A percentile compares a stretch with the other conserved stretches of the same genome.
These are phyloP conservation scores for Quercus ilex DNA, from an alignment of 306 rosid genomes.

Conservation along the genomic window DNA sequence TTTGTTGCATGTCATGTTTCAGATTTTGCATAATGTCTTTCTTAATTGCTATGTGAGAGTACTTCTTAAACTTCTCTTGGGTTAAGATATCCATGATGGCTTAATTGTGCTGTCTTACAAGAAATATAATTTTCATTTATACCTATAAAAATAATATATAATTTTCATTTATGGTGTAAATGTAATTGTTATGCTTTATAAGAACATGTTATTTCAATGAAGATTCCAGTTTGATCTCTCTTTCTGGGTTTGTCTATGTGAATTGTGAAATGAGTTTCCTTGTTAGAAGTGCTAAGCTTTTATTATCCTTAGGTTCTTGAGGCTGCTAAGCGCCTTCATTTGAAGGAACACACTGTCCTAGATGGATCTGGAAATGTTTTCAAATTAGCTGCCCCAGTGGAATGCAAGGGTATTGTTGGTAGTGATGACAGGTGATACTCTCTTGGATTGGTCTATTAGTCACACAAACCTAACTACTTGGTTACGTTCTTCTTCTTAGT, in stretches of 20 bases:
- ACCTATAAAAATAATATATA: background rate
- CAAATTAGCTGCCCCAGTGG: slow-evolving; percentile 98
- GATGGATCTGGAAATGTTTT: slow-evolving; percentile 90
- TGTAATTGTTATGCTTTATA: background rate
- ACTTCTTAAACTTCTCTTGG: background rate
- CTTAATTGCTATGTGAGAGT: background rate
- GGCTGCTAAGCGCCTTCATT: slow-evolving; percentile 89
- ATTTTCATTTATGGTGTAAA: background rate
- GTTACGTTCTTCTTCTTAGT: background rate
- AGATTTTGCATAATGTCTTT: slow-evolving; percentile 12
- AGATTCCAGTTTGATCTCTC: background rate
- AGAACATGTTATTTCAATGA: slow-evolving; percentile 2
- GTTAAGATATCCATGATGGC: background rate
- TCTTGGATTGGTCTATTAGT: slow-evolving; percentile 11
- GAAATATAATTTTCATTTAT: background rate
- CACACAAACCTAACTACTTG: background rate
- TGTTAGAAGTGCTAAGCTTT: slow-evolving; percentile 22
- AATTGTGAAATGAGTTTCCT: slow-evolving; percentile 6
- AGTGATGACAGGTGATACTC: slow-evolving; percentile 86
- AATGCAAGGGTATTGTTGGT: slow-evolving; percentile 98
- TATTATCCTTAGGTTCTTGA: slow-evolving; percentile 62
- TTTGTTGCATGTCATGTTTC: slow-evolving; percentile 12
- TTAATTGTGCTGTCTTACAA: background rate
- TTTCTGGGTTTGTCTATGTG: background rate
- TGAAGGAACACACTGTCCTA: slow-evolving; percentile 82